Base-by-base conservation (phyloP, 495 filamentous ascomycete species). In the Hyaloscypha finlandica region DNA sequence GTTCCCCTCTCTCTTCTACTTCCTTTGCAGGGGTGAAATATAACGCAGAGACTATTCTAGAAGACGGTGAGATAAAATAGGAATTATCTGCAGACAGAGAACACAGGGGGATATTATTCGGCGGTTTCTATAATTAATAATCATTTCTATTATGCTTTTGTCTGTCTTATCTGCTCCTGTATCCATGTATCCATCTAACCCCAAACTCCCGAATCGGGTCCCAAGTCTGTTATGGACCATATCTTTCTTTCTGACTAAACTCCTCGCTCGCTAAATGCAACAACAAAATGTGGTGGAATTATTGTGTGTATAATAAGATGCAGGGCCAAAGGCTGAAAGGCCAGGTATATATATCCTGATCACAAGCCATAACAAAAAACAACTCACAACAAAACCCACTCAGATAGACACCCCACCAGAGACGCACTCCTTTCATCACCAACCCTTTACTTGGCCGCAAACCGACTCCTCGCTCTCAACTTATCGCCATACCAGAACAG, bases 391-490 rank as follows among this genome's bases (percentile, higher is more conserved):
- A n/a, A n/a, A n/a, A n/a, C n/a, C n/a, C n/a, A n/a, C n/a, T n/a
- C n/a, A n/a, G n/a, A n/a, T n/a, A n/a, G n/a, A n/a, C n/a, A n/a
- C n/a, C n/a, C n/a, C n/a, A n/a, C n/a, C n/a, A n/a, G n/a, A n/a
- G n/a, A n/a, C 59, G 37, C 59, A 51, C 59, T 61, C 20, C 59
- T 61, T 61, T 45, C 56, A 61, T 61, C 59, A 31, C 59, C 33
- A 37, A 37, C 33, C 33, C 33, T 37, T 37, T 37, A 37, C 33
- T 37, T 37, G 51, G 51, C 33, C 14, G 81, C 79, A 69, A 81
- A 84, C 69, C 77, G 79, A 62, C 74, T 77, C 70, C 77, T 69
- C 1, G 70, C 66, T 56, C 65, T 53, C 29, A 67, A 31, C 12
- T 42, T 61, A n/a, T 33, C 65, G 9, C 65, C 65, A 30, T 53